A percentile compares a stretch with the other conserved stretches of the same genome.
phyloP scores from a whole-genome alignment of 345 rosid species.

The Murraya koenigii region DNA sequence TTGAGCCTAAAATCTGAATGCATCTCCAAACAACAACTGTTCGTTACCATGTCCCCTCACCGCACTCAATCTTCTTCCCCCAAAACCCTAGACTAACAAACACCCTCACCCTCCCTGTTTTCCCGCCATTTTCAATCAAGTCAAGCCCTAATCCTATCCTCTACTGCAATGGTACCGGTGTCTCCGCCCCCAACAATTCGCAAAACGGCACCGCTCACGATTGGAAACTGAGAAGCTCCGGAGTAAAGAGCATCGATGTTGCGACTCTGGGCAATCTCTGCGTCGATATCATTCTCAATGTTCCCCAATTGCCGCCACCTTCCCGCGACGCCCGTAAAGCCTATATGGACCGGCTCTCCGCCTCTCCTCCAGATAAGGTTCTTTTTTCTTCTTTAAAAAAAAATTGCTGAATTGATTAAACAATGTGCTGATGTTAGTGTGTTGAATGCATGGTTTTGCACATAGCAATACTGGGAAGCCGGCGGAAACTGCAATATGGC shows the following conservation, averaged over 20 bases:
- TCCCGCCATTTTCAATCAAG: conserved; percentile 15
- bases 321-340: conserved; percentile 52
- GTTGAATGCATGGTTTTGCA: conserved; percentile 16
- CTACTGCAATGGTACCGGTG: conserved; percentile 29
- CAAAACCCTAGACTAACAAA: conserved; percentile 32
- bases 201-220: conserved; percentile 9
- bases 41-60: neutral
- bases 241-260: conserved; percentile 56
- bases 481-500: conserved; percentile 98
- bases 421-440: neutral
- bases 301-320: conserved; percentile 75
- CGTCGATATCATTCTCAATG: conserved; percentile 86
- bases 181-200: conserved; percentile 30
- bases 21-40: neutral
- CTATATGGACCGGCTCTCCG: conserved; percentile 64
- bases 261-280: conserved; percentile 93
- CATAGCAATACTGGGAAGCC: conserved; percentile 86
- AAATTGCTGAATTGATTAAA: neutral
- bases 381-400: neutral
- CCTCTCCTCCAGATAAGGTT: conserved; percentile 90
- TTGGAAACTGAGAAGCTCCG: conserved; percentile 23
- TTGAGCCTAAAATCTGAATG: conserved; percentile 10
- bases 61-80: conserved; percentile 13
- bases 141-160: conserved; percentile 8
- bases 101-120: conserved; percentile 14